Evolutionary conservation across 2,329 filamentous ascomycete genomes (phyloP), one percentile per base, ranked within the genome.

Genomic region (Penicillium sp.): DNA sequence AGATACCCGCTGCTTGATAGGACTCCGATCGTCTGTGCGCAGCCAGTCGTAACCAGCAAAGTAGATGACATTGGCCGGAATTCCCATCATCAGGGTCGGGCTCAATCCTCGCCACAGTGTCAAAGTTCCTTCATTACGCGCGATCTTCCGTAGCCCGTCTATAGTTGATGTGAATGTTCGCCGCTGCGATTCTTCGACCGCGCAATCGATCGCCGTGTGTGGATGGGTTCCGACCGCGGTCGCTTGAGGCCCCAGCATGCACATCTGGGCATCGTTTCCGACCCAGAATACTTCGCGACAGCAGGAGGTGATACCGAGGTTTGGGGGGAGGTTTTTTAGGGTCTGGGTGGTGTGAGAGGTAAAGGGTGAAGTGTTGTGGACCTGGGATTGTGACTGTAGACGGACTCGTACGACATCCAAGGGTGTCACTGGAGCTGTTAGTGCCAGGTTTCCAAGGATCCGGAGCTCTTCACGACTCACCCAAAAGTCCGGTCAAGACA

Each of bases 41-140:
- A 99, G 74, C 89, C 92, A 97, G 70, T 99, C 94, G 74, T 99
- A 99, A 38, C 94, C 94, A 13, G 94, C 95, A 69, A 97, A 97
- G 76, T 99, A 99, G 63, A 99, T 97, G 64, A 99, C 94, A 72
- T 99, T 99, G 26, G 87, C 91, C 0, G 94, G 94, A 6, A 99
- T 84, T 0, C 92, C 87, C 94, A 99, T 99, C 61, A 92, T 83
- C 22, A 99, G 78, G 0, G 94, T 99, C 0, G 94, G 93, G n/a
- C 90, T 95, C 5, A 99, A 79, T 0, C 94, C 94, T 59, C 94
- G 85, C 93, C 94, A 99, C 35, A 99, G 77, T 2, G 92, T 94
- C 26, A 84, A 83, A 13, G 92, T 69, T 1, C 94, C 94, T 77
- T 99, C 94, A 71, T 97, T 92, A 46, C 90, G 86, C 16, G 94